Evolutionary conservation across 2,329 filamentous ascomycete species (phyloP).

Genomic region (Talaromyces sp.): DNA sequence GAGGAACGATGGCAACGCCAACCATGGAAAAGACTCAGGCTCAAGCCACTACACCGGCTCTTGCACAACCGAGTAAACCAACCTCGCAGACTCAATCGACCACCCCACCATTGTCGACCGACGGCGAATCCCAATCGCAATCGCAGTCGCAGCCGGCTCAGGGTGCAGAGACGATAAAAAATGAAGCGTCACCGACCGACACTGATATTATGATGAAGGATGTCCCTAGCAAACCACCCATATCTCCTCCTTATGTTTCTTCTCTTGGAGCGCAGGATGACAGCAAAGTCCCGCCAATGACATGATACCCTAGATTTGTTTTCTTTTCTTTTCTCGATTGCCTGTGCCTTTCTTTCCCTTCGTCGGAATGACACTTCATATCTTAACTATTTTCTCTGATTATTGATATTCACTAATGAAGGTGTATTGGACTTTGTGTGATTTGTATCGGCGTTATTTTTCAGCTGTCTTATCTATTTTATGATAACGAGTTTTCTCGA

Average conservation of each 20-base stretch:
- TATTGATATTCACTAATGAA: slow-evolving; percentile 12
- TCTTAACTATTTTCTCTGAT: slow-evolving; percentile 4
- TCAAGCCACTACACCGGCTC: slow-evolving; percentile 25
- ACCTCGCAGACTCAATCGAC: slow-evolving; percentile 19
- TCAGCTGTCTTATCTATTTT: background rate
- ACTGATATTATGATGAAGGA: slow-evolving; percentile 34
- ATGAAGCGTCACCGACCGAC: slow-evolving; percentile 22
- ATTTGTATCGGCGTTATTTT: slow-evolving; percentile 4
- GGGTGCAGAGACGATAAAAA: slow-evolving; percentile 21
- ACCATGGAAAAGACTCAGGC: slow-evolving; percentile 40
- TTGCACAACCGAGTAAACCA: slow-evolving; percentile 27
- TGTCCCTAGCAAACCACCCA: slow-evolving; percentile 25
- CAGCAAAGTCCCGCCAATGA: slow-evolving; percentile 16
- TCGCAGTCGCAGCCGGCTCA: background rate
- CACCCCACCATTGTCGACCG: slow-evolving; percentile 20
- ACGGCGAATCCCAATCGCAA: slow-evolving; percentile 11
- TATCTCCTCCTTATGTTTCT: slow-evolving; percentile 25
- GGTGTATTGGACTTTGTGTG: slow-evolving; percentile 9
- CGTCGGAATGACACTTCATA: background rate
- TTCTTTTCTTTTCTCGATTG: background rate
- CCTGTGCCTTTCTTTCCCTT: slow-evolving; percentile 5
- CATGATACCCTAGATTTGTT: slow-evolving; percentile 20
- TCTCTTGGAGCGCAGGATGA: slow-evolving; percentile 15
- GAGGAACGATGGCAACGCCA: slow-evolving; percentile 40
- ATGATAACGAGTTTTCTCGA: slow-evolving; percentile 11